Conservation (phyloP, 139 green algal genomes). For the Tetratostichococcus sp. region DNA sequence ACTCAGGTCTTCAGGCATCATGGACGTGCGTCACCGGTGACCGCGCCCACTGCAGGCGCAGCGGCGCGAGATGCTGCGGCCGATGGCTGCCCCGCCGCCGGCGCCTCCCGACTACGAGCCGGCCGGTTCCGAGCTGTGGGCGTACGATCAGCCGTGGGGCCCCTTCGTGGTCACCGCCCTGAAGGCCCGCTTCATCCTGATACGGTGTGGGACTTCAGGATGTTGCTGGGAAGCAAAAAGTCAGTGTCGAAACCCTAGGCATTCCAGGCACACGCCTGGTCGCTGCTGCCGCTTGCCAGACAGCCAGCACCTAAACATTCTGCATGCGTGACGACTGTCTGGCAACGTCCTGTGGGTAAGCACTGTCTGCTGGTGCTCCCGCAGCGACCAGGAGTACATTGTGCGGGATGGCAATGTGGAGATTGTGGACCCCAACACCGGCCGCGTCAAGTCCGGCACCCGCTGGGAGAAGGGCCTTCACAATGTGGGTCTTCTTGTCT, state of each 20-base stretch:
- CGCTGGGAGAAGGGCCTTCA: conserved; percentile 68
- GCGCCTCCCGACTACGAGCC: not conserved
- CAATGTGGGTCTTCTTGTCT: conserved; percentile 27
- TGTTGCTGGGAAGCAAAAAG: no score
- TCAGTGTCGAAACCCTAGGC: no score
- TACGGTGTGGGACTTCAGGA: not conserved
- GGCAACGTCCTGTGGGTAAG: no score
- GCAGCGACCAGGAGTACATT: conserved; percentile 64
- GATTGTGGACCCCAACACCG: conserved; percentile 61
- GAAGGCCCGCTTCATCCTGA: conserved; percentile 32
- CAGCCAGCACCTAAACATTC: no score
- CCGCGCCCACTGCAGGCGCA: not conserved
- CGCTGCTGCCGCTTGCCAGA: no score
- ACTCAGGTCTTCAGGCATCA: no score
- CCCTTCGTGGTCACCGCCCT: conserved; percentile 44
- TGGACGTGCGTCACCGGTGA: no score
- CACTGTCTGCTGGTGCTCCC: no score
- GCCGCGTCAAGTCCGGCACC: conserved; percentile 26
- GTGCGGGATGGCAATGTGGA: conserved; percentile 43
- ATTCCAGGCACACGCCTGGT: no score
- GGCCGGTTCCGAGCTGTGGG: conserved; percentile 27
- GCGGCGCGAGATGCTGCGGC: not conserved
- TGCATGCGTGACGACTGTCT: not conserved
- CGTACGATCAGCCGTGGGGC: conserved; percentile 38
- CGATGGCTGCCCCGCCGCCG: no score